Base-by-base conservation (phyloP, 1,284 basidiomycete species). In the Anthracocystis setariae region DNA sequence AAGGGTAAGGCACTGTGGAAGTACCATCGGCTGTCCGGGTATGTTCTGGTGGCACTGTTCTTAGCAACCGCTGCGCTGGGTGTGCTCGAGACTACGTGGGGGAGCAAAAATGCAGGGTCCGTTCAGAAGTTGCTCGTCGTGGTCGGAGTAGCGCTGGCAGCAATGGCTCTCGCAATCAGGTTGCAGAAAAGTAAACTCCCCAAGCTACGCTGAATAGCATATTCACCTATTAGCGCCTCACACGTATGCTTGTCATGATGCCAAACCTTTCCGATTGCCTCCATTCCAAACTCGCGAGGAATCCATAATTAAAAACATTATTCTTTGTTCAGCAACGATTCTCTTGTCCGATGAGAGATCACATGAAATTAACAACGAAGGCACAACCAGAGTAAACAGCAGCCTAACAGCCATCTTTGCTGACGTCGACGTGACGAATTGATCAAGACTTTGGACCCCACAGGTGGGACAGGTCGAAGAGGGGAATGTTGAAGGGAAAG, bases 1-100 rank as follows among this genome's bases (percentile, higher is more conserved):
- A 63, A 46, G 20, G 77, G 71, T 5, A 78, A 77, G 45, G 45
- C 39, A 3, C 1, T 74, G 13, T 79, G 71, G 69, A 79, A 79
- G 46, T 78, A 44, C 38, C 63, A 64, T 12, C 52, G 76, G 9
- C 24, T 74, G 0, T 69, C 64, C 3, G 77, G 77, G 0, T 79
- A 79, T 40, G 29, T 76, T 12, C 35, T 78, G 17, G 40, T 78
- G 2, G 61, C 40, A 10, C 18, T 76, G 33, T 79, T 79, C 18
- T 32, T 74, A 51, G 15, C 50, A 12, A 73, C 64, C 3, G 58
- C 65, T 7, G 48, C 39, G 2, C 43, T 77, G 12, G 77, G 68
- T 3, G 61, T 71, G 15, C 23, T 66, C 3, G 65, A 79, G 44
- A 76, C 77, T 8, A 69, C 65, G 7, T 79, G 77, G 77, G 49